phyloP scores from a whole-genome alignment of 2,329 filamentous ascomycete genomes.

The Cercospora zeina region DNA sequence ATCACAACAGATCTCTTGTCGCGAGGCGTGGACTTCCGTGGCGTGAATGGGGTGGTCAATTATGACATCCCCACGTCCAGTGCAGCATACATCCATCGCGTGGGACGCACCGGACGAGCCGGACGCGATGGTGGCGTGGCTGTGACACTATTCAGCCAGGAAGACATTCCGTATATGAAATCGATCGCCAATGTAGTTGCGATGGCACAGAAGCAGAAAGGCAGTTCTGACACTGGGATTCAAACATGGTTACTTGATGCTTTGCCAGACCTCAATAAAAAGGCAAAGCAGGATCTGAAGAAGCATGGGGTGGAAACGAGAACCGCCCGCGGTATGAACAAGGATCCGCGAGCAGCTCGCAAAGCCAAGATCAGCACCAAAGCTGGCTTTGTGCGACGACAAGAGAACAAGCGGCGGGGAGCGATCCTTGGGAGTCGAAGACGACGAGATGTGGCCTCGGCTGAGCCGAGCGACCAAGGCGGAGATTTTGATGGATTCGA shows the following conservation, averaged over 20 bases:
- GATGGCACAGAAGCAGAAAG: slow-evolving; percentile 70
- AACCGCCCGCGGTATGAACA: slow-evolving; percentile 43
- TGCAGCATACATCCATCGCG: slow-evolving; percentile 88
- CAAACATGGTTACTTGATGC: slow-evolving; percentile 87
- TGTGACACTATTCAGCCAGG: slow-evolving; percentile 92
- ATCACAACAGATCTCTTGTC: slow-evolving; percentile 94
- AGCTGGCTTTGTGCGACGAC: slow-evolving; percentile 70
- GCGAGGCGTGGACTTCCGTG: slow-evolving; percentile 90
- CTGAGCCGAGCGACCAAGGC: slow-evolving; percentile 31
- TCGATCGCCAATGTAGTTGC: slow-evolving; percentile 91
- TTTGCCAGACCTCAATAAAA: slow-evolving; percentile 79
- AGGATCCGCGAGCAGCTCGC: slow-evolving; percentile 47
- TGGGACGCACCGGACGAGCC: slow-evolving; percentile 85
- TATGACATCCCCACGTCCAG: slow-evolving; percentile 94
- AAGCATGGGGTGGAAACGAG: slow-evolving; percentile 76
- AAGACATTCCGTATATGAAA: slow-evolving; percentile 87
- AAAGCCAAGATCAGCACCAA: slow-evolving; percentile 76
- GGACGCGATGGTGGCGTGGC: slow-evolving; percentile 85
- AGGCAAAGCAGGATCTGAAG: slow-evolving; percentile 79
- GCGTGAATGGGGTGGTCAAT: slow-evolving; percentile 94
- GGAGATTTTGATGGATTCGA: slow-evolving; percentile 49
- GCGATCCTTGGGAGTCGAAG: slow-evolving; percentile 42
- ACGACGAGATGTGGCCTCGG: slow-evolving; percentile 29
- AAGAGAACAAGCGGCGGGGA: slow-evolving; percentile 63
- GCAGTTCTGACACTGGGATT: slow-evolving; percentile 54